Conservation (phyloP, 2,329 filamentous ascomycete species). For the Fusarium udum region DNA sequence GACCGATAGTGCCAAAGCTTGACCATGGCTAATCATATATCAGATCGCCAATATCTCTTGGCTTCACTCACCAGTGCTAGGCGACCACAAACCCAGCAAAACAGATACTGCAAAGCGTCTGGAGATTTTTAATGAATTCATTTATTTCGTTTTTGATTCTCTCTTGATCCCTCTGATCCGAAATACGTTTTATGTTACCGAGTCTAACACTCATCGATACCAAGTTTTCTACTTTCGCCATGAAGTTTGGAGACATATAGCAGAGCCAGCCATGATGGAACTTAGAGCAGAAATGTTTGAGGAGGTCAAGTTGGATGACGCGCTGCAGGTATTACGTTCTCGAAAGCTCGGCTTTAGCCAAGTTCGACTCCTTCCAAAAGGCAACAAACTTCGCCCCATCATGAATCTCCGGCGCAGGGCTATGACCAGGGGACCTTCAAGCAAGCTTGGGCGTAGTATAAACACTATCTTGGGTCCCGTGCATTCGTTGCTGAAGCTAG, state of each 20-base stretch:
- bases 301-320: constrained; percentile 70
- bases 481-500: constrained; percentile 79
- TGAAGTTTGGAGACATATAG: constrained; percentile 84
- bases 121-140: constrained; percentile 83
- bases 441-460: constrained; percentile 59
- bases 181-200: constrained; percentile 92
- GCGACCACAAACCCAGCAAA: constrained; percentile 67
- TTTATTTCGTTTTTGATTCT: constrained; percentile 95
- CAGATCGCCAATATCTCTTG: constrained; percentile 76
- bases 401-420: constrained; percentile 81
- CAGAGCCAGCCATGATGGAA: constrained; percentile 74
- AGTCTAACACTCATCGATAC: constrained; percentile 82
- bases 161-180: constrained; percentile 87
- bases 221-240: constrained; percentile 93
- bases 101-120: constrained; percentile 79
- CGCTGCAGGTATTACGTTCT: constrained; percentile 65
- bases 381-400: constrained; percentile 79
- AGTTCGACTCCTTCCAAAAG: constrained; percentile 85
- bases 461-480: constrained; percentile 72
- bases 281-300: constrained; percentile 82
- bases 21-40: background rate
- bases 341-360: constrained; percentile 79
- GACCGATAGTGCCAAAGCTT: background rate
- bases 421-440: constrained; percentile 69
- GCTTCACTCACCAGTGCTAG: constrained; percentile 68